These are phyloP conservation scores for Rhizophagus clarus DNA, from an alignment of 192 early-diverging fungal genomes.

Conservation along the genomic window DNA sequence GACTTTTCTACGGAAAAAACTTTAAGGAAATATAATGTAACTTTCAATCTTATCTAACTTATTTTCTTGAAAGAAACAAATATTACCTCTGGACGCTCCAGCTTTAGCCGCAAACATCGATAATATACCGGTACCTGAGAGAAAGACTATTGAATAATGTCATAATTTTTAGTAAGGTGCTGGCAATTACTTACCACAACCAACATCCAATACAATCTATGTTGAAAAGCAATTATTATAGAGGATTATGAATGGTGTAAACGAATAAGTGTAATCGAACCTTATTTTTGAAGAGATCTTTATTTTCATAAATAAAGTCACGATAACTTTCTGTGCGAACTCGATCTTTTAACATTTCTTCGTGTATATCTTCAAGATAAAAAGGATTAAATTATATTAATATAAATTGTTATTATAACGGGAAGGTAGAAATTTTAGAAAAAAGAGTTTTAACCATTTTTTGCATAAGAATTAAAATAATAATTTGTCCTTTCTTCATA, in stretches of 20 bases:
- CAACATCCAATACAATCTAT: constrained; percentile 93
- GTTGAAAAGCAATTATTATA: background rate
- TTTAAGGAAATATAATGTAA: background rate
- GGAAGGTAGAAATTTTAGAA: background rate
- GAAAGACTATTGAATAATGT: background rate
- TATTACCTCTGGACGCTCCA: constrained; percentile 61
- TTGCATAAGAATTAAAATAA: constrained; percentile 99
- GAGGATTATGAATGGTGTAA: constrained; percentile 52
- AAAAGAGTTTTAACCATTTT: constrained; percentile 68
- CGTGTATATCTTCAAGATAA: constrained; percentile 66
- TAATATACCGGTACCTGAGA: constrained; percentile 82
- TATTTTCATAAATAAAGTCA: constrained; percentile 92
- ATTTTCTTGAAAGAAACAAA: background rate
- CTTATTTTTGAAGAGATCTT: constrained; percentile 95
- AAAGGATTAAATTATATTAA: background rate
- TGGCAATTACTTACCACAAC: constrained; percentile 70
- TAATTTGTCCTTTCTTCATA: constrained; percentile 56
- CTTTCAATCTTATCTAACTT: background rate
- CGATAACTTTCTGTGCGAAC: constrained; percentile 93
- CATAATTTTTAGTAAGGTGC: background rate
- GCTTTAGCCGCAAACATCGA: constrained; percentile 99
- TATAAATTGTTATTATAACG: background rate
- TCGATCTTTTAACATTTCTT: constrained; percentile 99
- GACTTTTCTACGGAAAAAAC: constrained; percentile 79
- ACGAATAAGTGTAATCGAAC: constrained; percentile 63